phyloP scores from a whole-genome alignment of 2,329 filamentous ascomycete genomes.

The Metarhizium humberi region DNA sequence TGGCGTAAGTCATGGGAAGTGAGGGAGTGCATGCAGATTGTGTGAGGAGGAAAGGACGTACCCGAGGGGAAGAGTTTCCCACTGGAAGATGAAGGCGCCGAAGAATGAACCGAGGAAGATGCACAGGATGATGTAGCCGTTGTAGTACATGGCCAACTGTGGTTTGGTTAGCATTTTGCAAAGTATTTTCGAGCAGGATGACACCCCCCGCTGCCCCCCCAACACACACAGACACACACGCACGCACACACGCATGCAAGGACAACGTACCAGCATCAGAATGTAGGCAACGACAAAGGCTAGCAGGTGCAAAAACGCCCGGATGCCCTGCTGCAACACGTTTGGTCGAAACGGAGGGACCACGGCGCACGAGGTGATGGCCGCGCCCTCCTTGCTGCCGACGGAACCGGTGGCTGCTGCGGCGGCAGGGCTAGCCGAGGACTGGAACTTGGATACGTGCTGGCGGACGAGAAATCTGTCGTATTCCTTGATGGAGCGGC shows the following conservation, averaged over 20 bases:
- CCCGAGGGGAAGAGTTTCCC: conserved; percentile 42
- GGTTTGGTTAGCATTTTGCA: conserved; percentile 1
- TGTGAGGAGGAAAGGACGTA: conserved; percentile 10
- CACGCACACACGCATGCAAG: too few species aligned
- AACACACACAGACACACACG: too few species aligned
- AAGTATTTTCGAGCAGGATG: too few species aligned
- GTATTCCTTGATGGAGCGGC: conserved; percentile 62
- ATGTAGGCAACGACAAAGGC: conserved; percentile 73
- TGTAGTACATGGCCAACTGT: conserved; percentile 49
- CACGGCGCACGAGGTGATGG: conserved; percentile 3
- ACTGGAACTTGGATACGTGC: conserved; percentile 28
- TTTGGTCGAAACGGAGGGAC: conserved; percentile 43
- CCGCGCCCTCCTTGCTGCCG: conserved; percentile 11
- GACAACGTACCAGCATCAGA: conserved; percentile 50
- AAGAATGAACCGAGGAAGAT: conserved; percentile 70
- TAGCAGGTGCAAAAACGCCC: conserved; percentile 57
- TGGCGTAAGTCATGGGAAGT: background rate
- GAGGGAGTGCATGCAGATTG: background rate
- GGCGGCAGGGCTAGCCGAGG: conserved; percentile 6
- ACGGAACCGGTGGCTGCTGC: conserved; percentile 9
- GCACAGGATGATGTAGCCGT: conserved; percentile 70
- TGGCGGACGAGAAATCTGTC: conserved; percentile 55
- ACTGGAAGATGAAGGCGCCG: conserved; percentile 65
- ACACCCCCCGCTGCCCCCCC: too few species aligned
- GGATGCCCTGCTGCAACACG: conserved; percentile 53